Evolutionary conservation across 2,329 filamentous ascomycete species (phyloP), one percentile per base, ranked within the genome.

Genomic region (Apiospora phragmitis): DNA sequence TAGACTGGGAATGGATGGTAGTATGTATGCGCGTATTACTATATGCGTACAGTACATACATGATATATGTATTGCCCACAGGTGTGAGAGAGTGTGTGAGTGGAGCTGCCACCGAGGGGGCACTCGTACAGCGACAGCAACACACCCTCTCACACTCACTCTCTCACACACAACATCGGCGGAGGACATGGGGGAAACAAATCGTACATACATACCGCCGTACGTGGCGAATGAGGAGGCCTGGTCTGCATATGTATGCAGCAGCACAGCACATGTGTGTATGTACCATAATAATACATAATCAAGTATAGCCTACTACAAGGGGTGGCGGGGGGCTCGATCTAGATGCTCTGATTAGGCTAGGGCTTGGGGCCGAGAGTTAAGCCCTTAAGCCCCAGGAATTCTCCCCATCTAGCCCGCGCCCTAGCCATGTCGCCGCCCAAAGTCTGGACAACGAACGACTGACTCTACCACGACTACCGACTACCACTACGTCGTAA

Each of bases 31-130:
- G 55, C 29, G 55, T 62, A 71, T 72, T 70, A 69, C 70, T 73
- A 73, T 73, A 73, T 62, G 55, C 55, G 18, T 62, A 62, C 55
- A 38, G 18, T 62, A 62, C 55, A 38, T 62, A 62, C 55, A 62
- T n/a, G 55, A 62, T 62, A 74, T 77, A 73, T 75, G 71, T 71
- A 71, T 74, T 72, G 72, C 71, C 21, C 16, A 68, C 24, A 47
- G 67, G 71, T 74, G 75, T 74, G 74, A 76, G 74, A 76, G 75
- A 71, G 62, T 66, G 65, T 66, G 65, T 66, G 65, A 18, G 65
- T 67, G 65, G 65, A 67, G 65, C 38, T 67, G 38, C 65, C 65
- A 41, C 55, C 55, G 32, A 62, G 18, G 32, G 42, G 65, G 26
- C 26, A 66, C 65, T 62, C 55, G 55, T 38, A 62, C 55, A 62